phyloP scores from a whole-genome alignment of 768 basidiomycete species.

The Trametes villosa region DNA sequence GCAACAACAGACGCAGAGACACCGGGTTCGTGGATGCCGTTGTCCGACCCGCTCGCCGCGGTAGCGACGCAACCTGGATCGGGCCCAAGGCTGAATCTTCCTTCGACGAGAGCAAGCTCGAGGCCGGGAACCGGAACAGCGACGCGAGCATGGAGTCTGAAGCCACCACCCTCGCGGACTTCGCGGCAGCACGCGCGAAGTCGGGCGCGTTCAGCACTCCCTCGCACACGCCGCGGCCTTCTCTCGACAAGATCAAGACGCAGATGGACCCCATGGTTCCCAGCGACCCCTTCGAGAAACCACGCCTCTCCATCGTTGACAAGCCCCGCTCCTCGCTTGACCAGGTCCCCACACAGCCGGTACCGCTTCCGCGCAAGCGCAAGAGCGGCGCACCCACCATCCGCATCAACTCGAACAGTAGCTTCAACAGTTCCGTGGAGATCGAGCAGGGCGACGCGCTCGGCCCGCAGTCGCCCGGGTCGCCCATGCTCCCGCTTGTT shows the following conservation, averaged over 20 bases:
- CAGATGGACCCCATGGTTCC: slow-evolving; percentile 10
- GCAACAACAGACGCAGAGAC: neutral
- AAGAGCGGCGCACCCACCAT: slow-evolving; percentile 1
- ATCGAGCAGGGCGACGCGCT: slow-evolving; percentile 8
- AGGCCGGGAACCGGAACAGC: slow-evolving; percentile 9
- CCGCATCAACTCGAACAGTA: slow-evolving; percentile 12
- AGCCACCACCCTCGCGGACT: slow-evolving; percentile 15
- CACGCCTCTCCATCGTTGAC: slow-evolving; percentile 4
- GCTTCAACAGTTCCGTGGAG: slow-evolving; percentile 1
- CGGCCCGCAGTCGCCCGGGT: slow-evolving; percentile 14
- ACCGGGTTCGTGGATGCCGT: neutral
- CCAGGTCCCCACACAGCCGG: neutral
- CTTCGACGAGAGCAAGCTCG: slow-evolving; percentile 12
- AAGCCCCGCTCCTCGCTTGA: slow-evolving; percentile 8
- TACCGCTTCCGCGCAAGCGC: neutral
- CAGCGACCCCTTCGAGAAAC: slow-evolving; percentile 14
- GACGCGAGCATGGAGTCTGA: slow-evolving; percentile 12
- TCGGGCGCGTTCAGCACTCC: slow-evolving; percentile 13
- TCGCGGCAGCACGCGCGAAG: slow-evolving; percentile 3
- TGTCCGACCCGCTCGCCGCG: neutral
- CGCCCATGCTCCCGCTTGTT: slow-evolving; percentile 13
- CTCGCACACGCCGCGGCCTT: slow-evolving; percentile 14
- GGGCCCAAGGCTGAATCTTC: slow-evolving; percentile 1
- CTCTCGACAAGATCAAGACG: slow-evolving; percentile 14
- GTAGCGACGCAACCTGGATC: slow-evolving; percentile 19